Conservation (phyloP, 768 basidiomycete genomes). For the Tylopilus sp. region DNA sequence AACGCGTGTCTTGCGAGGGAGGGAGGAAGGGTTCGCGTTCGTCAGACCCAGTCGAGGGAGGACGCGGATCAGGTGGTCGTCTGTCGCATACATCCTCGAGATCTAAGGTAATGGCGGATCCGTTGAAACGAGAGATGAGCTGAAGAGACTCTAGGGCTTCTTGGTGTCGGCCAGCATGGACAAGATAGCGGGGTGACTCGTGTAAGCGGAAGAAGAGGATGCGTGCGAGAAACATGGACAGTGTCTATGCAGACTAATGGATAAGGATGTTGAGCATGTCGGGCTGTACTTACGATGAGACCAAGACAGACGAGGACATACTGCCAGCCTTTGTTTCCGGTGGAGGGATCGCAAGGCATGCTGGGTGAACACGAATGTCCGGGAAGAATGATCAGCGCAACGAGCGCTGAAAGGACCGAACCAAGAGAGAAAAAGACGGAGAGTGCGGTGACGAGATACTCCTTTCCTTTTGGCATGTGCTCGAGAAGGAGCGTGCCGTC, state of each 20-base stretch:
- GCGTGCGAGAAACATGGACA: slow-evolving; percentile 82
- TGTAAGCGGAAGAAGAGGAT: slow-evolving; percentile 89
- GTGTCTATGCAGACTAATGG: slow-evolving; percentile 51
- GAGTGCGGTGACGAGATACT: slow-evolving; percentile 87
- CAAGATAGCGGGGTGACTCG: slow-evolving; percentile 92
- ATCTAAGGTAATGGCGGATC: slow-evolving; percentile 61
- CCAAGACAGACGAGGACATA: slow-evolving; percentile 75
- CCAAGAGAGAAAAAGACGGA: slow-evolving; percentile 97
- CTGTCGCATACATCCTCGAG: slow-evolving; percentile 66
- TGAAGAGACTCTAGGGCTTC: slow-evolving; percentile 84
- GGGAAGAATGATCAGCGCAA: slow-evolving; percentile 80
- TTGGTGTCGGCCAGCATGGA: slow-evolving; percentile 77
- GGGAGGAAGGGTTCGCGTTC: slow-evolving; percentile 31
- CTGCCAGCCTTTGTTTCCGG: slow-evolving; percentile 86
- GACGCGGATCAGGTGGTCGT: slow-evolving; percentile 22
- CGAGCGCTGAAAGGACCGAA: slow-evolving; percentile 78
- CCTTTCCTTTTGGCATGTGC: slow-evolving; percentile 88
- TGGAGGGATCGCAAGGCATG: slow-evolving; percentile 58
- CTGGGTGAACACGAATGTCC: slow-evolving; percentile 57
- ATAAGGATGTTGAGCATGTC: neutral
- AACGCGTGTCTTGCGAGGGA: slow-evolving; percentile 12
- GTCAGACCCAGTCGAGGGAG: slow-evolving; percentile 16
- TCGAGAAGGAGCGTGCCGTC: slow-evolving; percentile 92
- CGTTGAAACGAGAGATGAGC: slow-evolving; percentile 85
- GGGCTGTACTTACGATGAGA: slow-evolving; percentile 66